Evolutionary conservation across 2,329 filamentous ascomycete genomes (phyloP).

Genomic region (Aspergillus hiratsukae): DNA sequence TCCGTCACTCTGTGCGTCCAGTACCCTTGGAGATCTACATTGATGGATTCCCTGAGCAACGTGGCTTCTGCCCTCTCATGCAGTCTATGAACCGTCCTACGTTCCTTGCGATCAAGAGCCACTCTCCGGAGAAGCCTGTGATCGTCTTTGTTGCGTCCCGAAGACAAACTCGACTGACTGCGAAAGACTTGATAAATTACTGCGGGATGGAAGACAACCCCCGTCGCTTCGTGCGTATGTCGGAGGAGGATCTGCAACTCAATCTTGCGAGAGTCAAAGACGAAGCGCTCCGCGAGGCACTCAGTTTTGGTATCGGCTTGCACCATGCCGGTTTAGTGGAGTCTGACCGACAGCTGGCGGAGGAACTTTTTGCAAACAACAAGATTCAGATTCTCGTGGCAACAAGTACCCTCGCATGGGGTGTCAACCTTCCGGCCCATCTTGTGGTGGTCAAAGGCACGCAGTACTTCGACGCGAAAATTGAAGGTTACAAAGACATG

Average conservation of each 20-base stretch:
- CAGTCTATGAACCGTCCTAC: slow-evolving; percentile 98
- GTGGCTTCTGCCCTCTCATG: slow-evolving; percentile 96
- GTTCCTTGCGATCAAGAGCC: slow-evolving; percentile 91
- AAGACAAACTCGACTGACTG: slow-evolving; percentile 88
- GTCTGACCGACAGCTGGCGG: slow-evolving; percentile 82
- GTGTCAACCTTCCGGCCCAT: slow-evolving; percentile 94
- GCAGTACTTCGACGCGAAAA: slow-evolving; percentile 97
- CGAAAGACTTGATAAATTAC: slow-evolving; percentile 93
- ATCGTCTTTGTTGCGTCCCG: slow-evolving; percentile 98
- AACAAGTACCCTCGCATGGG: slow-evolving; percentile 95
- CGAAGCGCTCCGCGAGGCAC: slow-evolving; percentile 83
- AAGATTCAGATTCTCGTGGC: slow-evolving; percentile 97
- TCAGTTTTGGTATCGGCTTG: slow-evolving; percentile 93
- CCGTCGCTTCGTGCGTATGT: slow-evolving; percentile 86
- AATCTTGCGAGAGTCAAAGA: slow-evolving; percentile 91
- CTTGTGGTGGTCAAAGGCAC: slow-evolving; percentile 97
- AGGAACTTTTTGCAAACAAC: slow-evolving; percentile 94
- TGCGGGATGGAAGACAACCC: slow-evolving; percentile 99
- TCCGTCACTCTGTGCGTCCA: slow-evolving; percentile 91
- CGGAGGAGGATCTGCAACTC: slow-evolving; percentile 84
- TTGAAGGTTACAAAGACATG: slow-evolving; percentile 98
- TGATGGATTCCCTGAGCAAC: slow-evolving; percentile 90
- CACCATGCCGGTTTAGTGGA: slow-evolving; percentile 97
- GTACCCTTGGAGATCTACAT: slow-evolving; percentile 96
- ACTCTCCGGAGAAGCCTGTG: slow-evolving; percentile 93